Base-by-base conservation (phyloP, 2,329 filamentous ascomycete species). In the Xylariaceae sp. region DNA sequence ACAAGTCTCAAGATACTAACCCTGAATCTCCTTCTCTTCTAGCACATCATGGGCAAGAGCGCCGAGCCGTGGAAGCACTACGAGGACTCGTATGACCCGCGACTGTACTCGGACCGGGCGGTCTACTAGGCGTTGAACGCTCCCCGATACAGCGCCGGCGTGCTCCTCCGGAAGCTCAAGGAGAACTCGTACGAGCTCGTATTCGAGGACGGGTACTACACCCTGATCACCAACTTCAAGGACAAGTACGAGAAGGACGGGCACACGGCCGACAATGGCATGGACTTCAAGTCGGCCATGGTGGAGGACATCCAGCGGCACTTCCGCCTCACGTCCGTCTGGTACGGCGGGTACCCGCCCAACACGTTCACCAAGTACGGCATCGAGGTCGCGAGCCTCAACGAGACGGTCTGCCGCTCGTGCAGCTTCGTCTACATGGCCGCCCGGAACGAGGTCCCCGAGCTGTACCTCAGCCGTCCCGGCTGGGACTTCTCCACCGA, bases 271-370 rank as follows among this genome's bases (percentile, higher is more conserved):
- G 26, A 42, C 13, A n/a, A 17, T 8, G 40, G 26, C 16, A 43
- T 36, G 29, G 36, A 43, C 29, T 40, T 40, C 24, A 43, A 40
- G 15, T 16, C 41, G 14, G 41, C 36, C 18, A 12, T 43, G 12
- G 16, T 40, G 4, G 11, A 36, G 16, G 36, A 40, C 19, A 14
- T 43, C 11, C 5, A 18, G 4, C 5, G 9, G 3, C 21, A 40
- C 26, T 40, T 40, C 17, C 13, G 28, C 6, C 2, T 34, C 2
- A 27, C 26, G 9, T 43, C 33, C 4, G 23, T 40, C 15, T 43
- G 36, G 36, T 18, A 36, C 11, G 36, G 36, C 13, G 36, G 32
- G 6, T 27, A 39, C 7, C 31, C 34, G 6, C 36, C 29, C 4
- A 43, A 40, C 9, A 36, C 29, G 5, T 40, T 43, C 11, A 16